Base-by-base conservation (phyloP, 2,329 filamentous ascomycete species). In the Beauveria caledonica region DNA sequence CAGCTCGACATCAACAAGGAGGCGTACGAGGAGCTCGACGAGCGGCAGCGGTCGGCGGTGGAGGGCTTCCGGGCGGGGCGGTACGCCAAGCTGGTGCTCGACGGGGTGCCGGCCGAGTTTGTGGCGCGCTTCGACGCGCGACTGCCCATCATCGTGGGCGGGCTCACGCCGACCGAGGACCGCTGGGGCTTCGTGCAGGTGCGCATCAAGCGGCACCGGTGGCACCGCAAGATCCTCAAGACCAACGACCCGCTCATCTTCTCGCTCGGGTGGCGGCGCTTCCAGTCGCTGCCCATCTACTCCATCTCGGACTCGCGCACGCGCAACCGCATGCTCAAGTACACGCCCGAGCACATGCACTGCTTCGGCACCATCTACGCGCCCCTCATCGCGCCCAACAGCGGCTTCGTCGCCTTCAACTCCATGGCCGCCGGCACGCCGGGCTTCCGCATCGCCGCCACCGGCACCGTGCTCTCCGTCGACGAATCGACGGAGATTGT, bases 171-270 rank as follows among this genome's bases (percentile, higher is more conserved):
- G 8, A 97, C 93, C 0, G 94, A 99, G 74, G 92, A 97, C 73
- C 86, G 95, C 55, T 97, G 96, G 72, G 95, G 94, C 9, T 97
- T 89, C 70, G 87, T 97, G 9, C 94, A 99, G 74, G 87, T 97
- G 61, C 86, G 95, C 55, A 96, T 99, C 79, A 99, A 99, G 82
- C 85, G 92, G 58, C 94, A 99, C 73, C 83, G 94, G 66, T 99
- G 95, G 95, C 94, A 99, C 78, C 97, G 97, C 83, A 96, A 94
- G 79, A 97, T 97, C 67, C 81, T 99, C 66, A 99, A 99, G 79
- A 97, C 92, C 39, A 96, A 96, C 71, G 94, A 99, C 70, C 95
- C 94, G 17, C 82, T 99, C 56, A 96, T 99, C 71, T 94, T 99
- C 79, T 97, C 92, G 2, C 81, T 99, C 48, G 94, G 94, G 46